Percentiles rank a stretch among this genome's conserved stretches.
These are phyloP conservation scores for Wickerhamiella sorbophila DNA, from an alignment of 805 yeast genomes.

Conservation along the genomic window DNA sequence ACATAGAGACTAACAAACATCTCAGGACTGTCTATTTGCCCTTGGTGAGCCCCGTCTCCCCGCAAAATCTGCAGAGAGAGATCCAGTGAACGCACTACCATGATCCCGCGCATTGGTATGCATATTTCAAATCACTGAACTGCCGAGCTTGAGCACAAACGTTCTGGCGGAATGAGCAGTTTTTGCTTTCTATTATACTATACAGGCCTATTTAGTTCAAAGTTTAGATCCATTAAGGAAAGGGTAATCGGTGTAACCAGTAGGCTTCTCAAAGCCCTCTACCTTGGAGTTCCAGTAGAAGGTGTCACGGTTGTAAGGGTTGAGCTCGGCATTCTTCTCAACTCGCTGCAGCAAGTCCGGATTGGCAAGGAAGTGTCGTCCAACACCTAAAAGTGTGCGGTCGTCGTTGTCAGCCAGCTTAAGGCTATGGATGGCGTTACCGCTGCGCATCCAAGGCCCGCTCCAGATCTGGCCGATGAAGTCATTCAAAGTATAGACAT, in stretches of 20 bases:
- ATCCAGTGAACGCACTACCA: too few relatives aligned
- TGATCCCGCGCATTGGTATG: too few relatives aligned
- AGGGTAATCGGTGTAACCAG: slow-evolving; percentile 35
- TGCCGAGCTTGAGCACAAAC: too few relatives aligned
- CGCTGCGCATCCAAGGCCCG: slow-evolving; percentile 16
- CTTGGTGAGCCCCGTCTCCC: too few relatives aligned
- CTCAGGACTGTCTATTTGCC: too few relatives aligned
- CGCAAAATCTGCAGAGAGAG: too few relatives aligned
- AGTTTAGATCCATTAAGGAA: neutral
- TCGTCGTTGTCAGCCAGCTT: slow-evolving; percentile 18
- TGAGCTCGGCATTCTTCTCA: slow-evolving; percentile 29
- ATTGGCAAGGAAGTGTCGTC: slow-evolving; percentile 39
- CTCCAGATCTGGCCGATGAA: slow-evolving; percentile 15
- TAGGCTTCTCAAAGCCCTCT: slow-evolving; percentile 16
- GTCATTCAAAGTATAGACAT: slow-evolving; percentile 8
- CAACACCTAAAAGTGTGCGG: slow-evolving; percentile 27
- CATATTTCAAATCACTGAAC: too few relatives aligned
- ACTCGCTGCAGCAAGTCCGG: slow-evolving; percentile 41
- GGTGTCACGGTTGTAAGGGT: slow-evolving; percentile 33
- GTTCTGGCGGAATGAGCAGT: too few relatives aligned
- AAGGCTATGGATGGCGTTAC: slow-evolving; percentile 4
- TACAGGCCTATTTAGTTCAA: too few relatives aligned
- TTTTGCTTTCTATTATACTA: too few relatives aligned
- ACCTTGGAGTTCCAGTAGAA: slow-evolving; percentile 28
- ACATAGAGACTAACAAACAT: too few relatives aligned